Base-by-base conservation (phyloP, 306 rosid genomes). In the Vicia villosa region DNA sequence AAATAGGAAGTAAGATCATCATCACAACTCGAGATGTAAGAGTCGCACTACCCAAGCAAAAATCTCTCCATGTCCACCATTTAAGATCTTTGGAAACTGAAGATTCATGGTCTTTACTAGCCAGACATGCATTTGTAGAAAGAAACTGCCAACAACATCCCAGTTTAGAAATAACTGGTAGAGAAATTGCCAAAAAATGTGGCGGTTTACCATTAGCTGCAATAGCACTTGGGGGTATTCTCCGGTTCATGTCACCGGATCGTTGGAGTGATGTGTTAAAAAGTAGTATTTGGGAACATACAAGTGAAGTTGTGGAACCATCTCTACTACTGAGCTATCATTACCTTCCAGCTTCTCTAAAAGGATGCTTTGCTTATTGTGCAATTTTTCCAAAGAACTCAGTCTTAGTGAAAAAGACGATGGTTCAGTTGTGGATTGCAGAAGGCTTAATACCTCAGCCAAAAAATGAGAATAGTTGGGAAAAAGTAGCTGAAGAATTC, bases 131-230 rank as follows among this genome's bases (percentile, higher is more conserved):
- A 61, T 77, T 70, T 38, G 74, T 51, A 49, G 47, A 10, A 10
- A 38, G 11, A 19, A 20, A 19, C 3, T 6, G 2, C 3, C 17
- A 11, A 8, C 28, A 16, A 17, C 58, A 0, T 12, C 60, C 55
- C 7, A 81, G 68, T 12, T 49, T 78, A 4, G 62, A 77, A 70
- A 67, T 10, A 55, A 75, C 78, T 49, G 90, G 85, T 5, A 76
- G 32, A 63, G 20, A 80, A 43, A 54, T 69, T 55, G 64, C 55
- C 4, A 28, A 15, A 10, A 54, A 50, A 24, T 69, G 74, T 10
- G 30, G 21, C 19, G 87, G 90, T 2, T 56, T 86, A 69, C 87
- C 90, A 3, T 6, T 80, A 66, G 87, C 82, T 20, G 82, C 69
- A 36, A 58, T 74, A 43, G 52, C 83, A 36, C 13, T 85, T 1